phyloP scores from a whole-genome alignment of 2,329 filamentous ascomycete species.

The Rachicladosporium sp. region DNA sequence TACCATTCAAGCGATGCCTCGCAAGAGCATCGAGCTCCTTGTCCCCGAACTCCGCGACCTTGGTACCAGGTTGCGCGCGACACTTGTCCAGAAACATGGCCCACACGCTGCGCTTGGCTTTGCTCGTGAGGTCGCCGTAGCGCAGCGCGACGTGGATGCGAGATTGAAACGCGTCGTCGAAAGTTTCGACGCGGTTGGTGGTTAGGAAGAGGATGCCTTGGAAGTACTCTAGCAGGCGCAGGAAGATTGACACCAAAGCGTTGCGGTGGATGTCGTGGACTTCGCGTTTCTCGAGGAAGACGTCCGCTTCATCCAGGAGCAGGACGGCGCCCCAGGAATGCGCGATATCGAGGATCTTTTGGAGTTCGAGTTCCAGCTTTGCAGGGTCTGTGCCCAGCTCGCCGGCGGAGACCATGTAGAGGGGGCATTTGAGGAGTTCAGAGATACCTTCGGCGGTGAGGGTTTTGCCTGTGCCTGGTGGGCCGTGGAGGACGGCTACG shows the following conservation, averaged over 20 bases:
- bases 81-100: slow-evolving; percentile 71
- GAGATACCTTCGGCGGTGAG: slow-evolving; percentile 79
- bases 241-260: slow-evolving; percentile 73
- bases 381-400: slow-evolving; percentile 70
- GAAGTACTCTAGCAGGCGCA: slow-evolving; percentile 80
- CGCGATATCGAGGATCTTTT: slow-evolving; percentile 75
- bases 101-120: slow-evolving; percentile 70
- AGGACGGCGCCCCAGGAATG: slow-evolving; percentile 78
- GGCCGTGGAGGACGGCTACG: slow-evolving; percentile 70
- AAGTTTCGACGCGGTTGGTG: slow-evolving; percentile 76
- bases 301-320: slow-evolving; percentile 74
- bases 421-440: slow-evolving; percentile 65
- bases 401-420: slow-evolving; percentile 73
- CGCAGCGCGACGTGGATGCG: slow-evolving; percentile 75
- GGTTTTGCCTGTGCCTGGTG: slow-evolving; percentile 80
- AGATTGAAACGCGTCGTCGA: slow-evolving; percentile 82
- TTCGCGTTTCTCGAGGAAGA: slow-evolving; percentile 72
- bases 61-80: slow-evolving; percentile 48
- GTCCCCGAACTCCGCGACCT: slow-evolving; percentile 50
- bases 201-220: slow-evolving; percentile 84
- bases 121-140: slow-evolving; percentile 60
- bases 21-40: slow-evolving; percentile 56
- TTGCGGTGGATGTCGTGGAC: slow-evolving; percentile 78
- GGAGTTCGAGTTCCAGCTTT: slow-evolving; percentile 61
- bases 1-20: slow-evolving; percentile 55